Conservation (phyloP, 768 basidiomycete genomes). For the Hypholoma fasciculare region DNA sequence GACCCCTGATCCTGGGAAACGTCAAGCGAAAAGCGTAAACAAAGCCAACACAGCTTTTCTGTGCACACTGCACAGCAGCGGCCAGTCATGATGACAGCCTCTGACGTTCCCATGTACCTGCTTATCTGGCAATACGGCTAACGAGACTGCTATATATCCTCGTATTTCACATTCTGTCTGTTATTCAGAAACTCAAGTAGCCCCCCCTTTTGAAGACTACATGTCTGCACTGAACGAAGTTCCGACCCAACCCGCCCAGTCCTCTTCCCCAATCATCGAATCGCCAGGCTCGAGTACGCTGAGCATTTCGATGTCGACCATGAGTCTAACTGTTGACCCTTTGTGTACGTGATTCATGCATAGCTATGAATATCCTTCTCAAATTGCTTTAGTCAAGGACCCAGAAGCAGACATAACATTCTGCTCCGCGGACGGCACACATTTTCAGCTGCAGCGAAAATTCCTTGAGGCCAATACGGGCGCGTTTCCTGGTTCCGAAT, state of each 20-base stretch:
- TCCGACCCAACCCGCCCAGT: too few relatives aligned
- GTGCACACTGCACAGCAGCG: too few relatives aligned
- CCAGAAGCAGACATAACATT: conserved; percentile 29
- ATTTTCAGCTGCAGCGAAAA: conserved; percentile 26
- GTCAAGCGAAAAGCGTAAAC: not conserved
- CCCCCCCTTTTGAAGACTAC: too few relatives aligned
- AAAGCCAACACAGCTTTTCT: not conserved
- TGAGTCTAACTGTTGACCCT: not conserved
- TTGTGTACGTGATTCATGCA: not conserved
- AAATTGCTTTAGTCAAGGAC: conserved; percentile 20
- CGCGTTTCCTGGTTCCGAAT: conserved; percentile 26
- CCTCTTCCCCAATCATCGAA: too few relatives aligned
- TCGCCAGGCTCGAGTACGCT: too few relatives aligned
- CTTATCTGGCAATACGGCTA: too few relatives aligned
- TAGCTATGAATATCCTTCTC: not conserved
- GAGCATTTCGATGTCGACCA: not conserved
- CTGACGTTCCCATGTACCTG: too few relatives aligned
- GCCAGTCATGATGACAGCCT: too few relatives aligned
- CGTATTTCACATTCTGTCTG: too few relatives aligned
- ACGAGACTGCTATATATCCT: too few relatives aligned
- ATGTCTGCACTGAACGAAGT: too few relatives aligned
- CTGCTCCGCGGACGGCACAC: conserved; percentile 24
- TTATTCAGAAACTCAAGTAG: too few relatives aligned
- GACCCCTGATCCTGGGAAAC: not conserved
- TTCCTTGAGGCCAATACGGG: conserved; percentile 26